Percentiles rank a stretch among this genome's conserved stretches.
Conservation (phyloP, 768 basidiomycete species). For the Kwoniella mangroviensis region DNA sequence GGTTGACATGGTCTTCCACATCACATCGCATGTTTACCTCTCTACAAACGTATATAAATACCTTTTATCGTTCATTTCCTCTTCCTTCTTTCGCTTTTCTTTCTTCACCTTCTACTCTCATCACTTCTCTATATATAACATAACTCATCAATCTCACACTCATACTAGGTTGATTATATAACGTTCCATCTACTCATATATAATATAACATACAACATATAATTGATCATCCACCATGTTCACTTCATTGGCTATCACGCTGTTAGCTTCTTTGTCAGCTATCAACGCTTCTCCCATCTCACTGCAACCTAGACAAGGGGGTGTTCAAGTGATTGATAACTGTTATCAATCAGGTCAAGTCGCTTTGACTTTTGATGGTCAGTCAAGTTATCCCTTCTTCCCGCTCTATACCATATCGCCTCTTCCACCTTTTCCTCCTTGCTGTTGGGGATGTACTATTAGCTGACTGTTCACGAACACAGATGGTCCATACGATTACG, state of each 20-base stretch:
- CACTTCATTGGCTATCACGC: not conserved
- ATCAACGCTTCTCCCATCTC: conserved; percentile 9
- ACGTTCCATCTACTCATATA: not conserved
- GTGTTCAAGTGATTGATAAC: conserved; percentile 44
- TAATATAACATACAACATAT: not conserved
- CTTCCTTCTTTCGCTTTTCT: not conserved
- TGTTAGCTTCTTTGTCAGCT: conserved; percentile 17
- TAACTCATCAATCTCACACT: not conserved
- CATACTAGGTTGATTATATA: not conserved
- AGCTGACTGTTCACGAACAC: not conserved
- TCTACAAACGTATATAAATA: not conserved
- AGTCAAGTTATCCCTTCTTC: conserved; percentile 11
- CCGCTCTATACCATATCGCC: not conserved
- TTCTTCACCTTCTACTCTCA: not conserved
- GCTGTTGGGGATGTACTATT: too few species aligned
- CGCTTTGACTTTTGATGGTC: conserved; percentile 57
- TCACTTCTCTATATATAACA: not conserved
- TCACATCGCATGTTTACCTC: too few species aligned
- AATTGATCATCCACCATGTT: conserved; percentile 19
- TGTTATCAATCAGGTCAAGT: conserved; percentile 48
- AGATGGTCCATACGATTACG: conserved; percentile 54
- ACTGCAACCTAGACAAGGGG: conserved; percentile 31
- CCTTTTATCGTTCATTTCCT: not conserved
- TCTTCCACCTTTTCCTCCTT: not conserved
- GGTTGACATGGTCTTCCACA: too few species aligned